Percentiles rank a stretch among this genome's conserved stretches.
These are phyloP conservation scores for Chalaropsis thielavioides DNA, from an alignment of 2,329 filamentous ascomycete genomes.

Conservation along the genomic window DNA sequence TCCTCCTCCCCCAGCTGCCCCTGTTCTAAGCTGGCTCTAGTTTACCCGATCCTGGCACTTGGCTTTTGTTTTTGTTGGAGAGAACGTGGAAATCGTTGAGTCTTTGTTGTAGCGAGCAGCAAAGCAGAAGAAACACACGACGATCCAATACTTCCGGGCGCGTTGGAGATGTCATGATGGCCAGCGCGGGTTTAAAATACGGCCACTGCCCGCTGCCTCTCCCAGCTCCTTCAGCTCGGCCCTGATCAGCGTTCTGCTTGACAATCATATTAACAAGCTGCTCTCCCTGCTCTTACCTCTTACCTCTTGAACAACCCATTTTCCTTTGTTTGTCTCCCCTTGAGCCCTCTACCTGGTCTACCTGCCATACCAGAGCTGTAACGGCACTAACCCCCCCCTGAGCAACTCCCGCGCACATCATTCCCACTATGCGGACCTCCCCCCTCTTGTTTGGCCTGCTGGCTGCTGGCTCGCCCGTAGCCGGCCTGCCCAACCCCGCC, in stretches of 20 bases:
- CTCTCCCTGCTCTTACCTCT: not conserved
- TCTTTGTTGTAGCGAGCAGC: not conserved
- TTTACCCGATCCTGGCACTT: too few relatives aligned
- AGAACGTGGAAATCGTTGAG: not conserved
- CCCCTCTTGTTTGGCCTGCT: not conserved
- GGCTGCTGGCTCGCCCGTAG: not conserved
- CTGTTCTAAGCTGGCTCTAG: too few relatives aligned
- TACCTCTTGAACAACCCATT: not conserved
- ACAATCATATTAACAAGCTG: not conserved
- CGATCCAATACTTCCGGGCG: not conserved
- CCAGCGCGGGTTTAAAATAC: not conserved
- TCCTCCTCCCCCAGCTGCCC: too few relatives aligned
- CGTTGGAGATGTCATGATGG: not conserved
- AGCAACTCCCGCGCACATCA: not conserved
- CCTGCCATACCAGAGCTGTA: not conserved
- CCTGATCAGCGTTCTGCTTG: not conserved
- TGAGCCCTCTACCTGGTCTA: not conserved
- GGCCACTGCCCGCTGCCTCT: not conserved
- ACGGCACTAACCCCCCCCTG: not conserved
- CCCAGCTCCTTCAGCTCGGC: too few relatives aligned
- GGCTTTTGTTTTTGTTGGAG: not conserved
- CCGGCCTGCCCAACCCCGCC: conserved; percentile 2
- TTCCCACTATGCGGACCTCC: not conserved
- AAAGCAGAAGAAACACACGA: not conserved
- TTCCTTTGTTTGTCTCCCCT: not conserved